These are phyloP conservation scores for Botrytis fragariae DNA, from an alignment of 2,329 filamentous ascomycete genomes.

Conservation along the genomic window DNA sequence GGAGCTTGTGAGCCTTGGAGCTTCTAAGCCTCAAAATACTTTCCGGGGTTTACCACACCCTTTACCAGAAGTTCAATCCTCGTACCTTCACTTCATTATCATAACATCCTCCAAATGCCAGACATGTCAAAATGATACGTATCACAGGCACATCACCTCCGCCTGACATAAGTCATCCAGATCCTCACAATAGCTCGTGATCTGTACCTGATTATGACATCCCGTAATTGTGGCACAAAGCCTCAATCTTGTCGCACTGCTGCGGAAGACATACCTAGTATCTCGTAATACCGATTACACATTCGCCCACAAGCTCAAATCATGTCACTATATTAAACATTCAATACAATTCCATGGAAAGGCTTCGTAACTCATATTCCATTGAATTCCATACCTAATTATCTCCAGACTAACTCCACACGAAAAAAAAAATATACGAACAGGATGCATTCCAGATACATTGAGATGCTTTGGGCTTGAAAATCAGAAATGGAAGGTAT, in stretches of 20 bases:
- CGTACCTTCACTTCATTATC: not conserved
- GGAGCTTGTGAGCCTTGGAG: no score
- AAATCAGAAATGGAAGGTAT: conserved; percentile 21
- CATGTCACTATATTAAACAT: not conserved
- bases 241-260: not conserved
- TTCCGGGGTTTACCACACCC: no score
- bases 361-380: not conserved
- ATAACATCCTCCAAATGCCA: not conserved
- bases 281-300: not conserved
- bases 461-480: not conserved
- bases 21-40: not conserved
- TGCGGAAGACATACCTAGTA: not conserved
- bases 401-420: conserved; percentile 1
- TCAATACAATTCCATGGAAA: not conserved
- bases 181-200: not conserved
- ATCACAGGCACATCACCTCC: not conserved
- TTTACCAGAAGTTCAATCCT: not conserved
- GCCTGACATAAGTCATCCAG: not conserved
- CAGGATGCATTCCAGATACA: conserved; percentile 2
- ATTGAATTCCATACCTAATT: not conserved
- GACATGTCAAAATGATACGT: not conserved
- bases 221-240: not conserved
- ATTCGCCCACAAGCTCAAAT: not conserved
- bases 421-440: not conserved
- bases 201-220: not conserved